Evolutionary conservation across 192 early-diverging fungal species (phyloP), one percentile per base, ranked within the genome.

Genomic region (Linnemannia zychae): DNA sequence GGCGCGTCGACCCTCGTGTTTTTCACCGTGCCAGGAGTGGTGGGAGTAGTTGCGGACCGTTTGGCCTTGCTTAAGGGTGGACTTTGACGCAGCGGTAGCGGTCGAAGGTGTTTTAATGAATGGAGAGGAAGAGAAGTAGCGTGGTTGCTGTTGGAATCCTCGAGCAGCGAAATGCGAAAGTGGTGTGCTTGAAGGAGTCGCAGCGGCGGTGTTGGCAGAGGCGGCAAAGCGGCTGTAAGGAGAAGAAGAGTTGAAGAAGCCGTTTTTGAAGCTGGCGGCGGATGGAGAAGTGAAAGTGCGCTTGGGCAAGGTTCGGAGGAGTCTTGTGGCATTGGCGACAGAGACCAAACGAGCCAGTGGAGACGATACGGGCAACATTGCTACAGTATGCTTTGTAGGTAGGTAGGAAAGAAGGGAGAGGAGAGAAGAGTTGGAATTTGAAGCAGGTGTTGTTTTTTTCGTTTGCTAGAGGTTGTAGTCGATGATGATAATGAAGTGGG

Each of bases 1-100:
- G 28, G 57, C 57, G 28, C 12, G 57, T 63, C 57, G 57, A 15
- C 57, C 57, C 40, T n/a, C 20, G 22, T 20, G 37, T 6, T n/a
- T 18, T 17, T 36, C 38, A 47, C 74, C 53, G n/a, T 48, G 31
- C 82, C 76, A 84, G 53, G 66, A 66, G n/a, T 68, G 49, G 46
- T 36, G 65, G 2, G 72, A 84, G 77, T 75, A 84, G 7, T 52
- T 57, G 0, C 82, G 76, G 47, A 78, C 34, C 37, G 68, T 67
- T 44, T 84, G 82, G 67, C 52, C 67, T 38, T 72, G 80, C 20
- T 46, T 33, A 15, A 74, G 67, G 22, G 72, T 65, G 13, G 70
- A 74, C 40, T 40, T 47, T 9, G n/a, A 47, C 15, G 44, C 24
- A 16, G 44, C 20, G 20, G 65, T 0, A 38, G 70, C 24, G 24